Evolutionary conservation across 768 basidiomycete species (phyloP).

Genomic region (Cystofilobasidium bisporidii): DNA sequence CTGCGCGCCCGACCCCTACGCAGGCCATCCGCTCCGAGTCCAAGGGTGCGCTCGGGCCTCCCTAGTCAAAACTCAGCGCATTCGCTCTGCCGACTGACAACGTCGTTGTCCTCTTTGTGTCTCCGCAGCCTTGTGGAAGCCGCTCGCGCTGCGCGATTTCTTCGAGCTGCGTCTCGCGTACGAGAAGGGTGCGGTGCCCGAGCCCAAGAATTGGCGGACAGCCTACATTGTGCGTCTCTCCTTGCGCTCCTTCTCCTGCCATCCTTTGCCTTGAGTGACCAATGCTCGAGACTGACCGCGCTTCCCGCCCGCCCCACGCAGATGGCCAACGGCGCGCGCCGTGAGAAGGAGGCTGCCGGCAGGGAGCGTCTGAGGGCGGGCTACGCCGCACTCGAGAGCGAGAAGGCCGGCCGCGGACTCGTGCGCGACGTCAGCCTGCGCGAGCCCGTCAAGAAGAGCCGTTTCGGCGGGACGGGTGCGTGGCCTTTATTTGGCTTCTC

Average conservation of each 20-base stretch:
- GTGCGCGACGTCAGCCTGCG: conserved; percentile 9
- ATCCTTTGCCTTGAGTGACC: no score
- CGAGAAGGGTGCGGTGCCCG: conserved; percentile 19
- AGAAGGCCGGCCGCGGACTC: conserved; percentile 12
- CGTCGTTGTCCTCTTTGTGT: no score
- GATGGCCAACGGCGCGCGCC: conserved; percentile 20
- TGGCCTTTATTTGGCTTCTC: no score
- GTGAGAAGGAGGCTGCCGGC: conserved; percentile 11
- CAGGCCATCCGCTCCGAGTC: conserved; percentile 19
- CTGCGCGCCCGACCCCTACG: background rate
- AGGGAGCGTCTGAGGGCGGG: conserved; percentile 10
- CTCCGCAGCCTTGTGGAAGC: conserved; percentile 22
- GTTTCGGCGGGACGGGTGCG: background rate
- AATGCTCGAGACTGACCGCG: no score
- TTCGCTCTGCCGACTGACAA: no score
- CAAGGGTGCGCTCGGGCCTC: background rate
- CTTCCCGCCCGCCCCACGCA: no score
- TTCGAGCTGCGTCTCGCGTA: conserved; percentile 25
- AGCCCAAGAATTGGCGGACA: conserved; percentile 23
- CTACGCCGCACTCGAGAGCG: conserved; percentile 10
- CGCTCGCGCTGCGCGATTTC: conserved; percentile 13
- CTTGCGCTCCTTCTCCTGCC: background rate
- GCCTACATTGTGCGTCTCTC: conserved; percentile 17
- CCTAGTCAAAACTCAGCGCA: no score
- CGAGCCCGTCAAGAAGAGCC: conserved; percentile 7